Conservation (phyloP, 2,329 filamentous ascomycete species). For the Metarhizium robertsii region DNA sequence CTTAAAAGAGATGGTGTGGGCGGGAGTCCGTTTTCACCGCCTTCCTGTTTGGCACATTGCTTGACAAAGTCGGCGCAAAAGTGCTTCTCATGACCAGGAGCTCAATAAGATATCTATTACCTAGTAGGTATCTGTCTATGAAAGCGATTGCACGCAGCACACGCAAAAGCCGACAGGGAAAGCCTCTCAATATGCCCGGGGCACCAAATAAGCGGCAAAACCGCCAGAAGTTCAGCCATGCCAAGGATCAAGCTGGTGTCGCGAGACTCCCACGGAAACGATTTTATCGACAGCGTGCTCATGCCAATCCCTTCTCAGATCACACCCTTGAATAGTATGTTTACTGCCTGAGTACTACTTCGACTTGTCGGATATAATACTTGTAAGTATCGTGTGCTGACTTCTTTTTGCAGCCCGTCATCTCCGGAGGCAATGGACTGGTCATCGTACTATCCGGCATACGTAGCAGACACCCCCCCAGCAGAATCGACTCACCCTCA, state of each 20-base stretch:
- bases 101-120: not conserved
- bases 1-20: not conserved
- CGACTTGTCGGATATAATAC: not conserved
- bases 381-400: not conserved
- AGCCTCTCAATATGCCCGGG: conserved; percentile 15
- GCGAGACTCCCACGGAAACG: conserved; percentile 78
- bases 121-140: too few species aligned
- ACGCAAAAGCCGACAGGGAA: not conserved
- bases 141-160: not conserved
- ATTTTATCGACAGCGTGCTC: conserved; percentile 91
- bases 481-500: conserved; percentile 17
- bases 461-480: conserved; percentile 34
- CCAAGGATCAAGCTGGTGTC: conserved; percentile 39
- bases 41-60: conserved; percentile 6
- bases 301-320: conserved; percentile 97
- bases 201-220: conserved; percentile 49
- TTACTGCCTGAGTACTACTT: not conserved
- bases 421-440: conserved; percentile 85
- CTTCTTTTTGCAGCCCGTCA: conserved; percentile 51
- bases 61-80: not conserved
- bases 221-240: conserved; percentile 55
- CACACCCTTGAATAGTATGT: conserved; percentile 76
- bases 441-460: conserved; percentile 74
- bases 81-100: not conserved
- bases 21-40: conserved; percentile 6